phyloP scores from a whole-genome alignment of 139 green algal genomes.

The Coelastrella sp. region DNA sequence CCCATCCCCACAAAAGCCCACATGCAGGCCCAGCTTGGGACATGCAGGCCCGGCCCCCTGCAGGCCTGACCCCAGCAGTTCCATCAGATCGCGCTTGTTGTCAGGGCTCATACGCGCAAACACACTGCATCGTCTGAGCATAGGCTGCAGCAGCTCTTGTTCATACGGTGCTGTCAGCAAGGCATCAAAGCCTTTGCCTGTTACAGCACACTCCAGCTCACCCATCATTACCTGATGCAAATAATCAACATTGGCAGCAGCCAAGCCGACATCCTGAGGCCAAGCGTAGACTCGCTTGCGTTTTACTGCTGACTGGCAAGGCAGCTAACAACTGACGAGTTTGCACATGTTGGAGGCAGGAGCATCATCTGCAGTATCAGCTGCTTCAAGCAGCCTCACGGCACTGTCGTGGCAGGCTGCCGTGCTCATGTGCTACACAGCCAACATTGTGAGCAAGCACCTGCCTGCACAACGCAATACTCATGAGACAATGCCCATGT shows the following conservation, averaged over 20 bases:
- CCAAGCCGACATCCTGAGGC: neutral
- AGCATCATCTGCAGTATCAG: too few species aligned
- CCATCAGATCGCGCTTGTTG: conserved; percentile 69
- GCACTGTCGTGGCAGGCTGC: too few species aligned
- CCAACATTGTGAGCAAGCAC: too few species aligned
- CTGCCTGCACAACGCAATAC: too few species aligned
- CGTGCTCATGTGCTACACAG: too few species aligned
- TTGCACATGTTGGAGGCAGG: neutral
- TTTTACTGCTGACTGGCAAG: neutral
- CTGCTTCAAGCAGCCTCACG: too few species aligned
- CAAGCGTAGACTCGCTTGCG: neutral
- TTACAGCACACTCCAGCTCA: conserved; percentile 67
- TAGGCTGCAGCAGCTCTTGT: conserved; percentile 45
- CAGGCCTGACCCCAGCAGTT: conserved; percentile 64
- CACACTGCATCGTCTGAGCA: conserved; percentile 56
- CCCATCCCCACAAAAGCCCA: conserved; percentile 75
- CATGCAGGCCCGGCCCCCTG: conserved; percentile 13
- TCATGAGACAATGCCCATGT: neutral
- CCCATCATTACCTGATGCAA: conserved; percentile 42
- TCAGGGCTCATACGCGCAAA: conserved; percentile 65
- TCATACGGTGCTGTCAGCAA: neutral
- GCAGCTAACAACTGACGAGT: neutral
- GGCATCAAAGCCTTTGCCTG: conserved; percentile 70
- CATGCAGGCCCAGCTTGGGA: conserved; percentile 63
- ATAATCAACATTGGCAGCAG: neutral